Percentiles rank a stretch among this genome's conserved stretches.
phyloP scores from a whole-genome alignment of 2,329 filamentous ascomycete genomes.

The Geosmithia putterillii region DNA sequence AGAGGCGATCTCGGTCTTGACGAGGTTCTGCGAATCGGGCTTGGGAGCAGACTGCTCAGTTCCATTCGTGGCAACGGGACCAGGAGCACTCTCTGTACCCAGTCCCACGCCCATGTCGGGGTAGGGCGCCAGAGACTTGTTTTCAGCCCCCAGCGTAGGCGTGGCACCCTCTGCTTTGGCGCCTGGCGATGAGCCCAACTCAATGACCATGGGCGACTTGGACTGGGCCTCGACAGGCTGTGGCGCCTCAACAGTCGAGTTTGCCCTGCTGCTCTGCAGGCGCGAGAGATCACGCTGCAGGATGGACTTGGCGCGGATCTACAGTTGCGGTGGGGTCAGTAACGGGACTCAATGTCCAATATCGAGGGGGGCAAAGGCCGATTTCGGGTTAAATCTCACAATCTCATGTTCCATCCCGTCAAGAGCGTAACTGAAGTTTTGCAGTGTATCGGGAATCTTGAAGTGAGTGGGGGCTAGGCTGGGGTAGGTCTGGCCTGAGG shows the following conservation, averaged over 20 bases:
- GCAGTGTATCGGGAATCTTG: slow-evolving; percentile 33
- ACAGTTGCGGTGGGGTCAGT: background rate
- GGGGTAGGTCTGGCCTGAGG: slow-evolving; percentile 11
- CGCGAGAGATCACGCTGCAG: slow-evolving; percentile 35
- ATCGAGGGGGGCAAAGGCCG: background rate
- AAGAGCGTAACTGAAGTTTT: slow-evolving; percentile 37
- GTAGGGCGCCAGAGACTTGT: slow-evolving; percentile 37
- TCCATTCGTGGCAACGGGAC: background rate
- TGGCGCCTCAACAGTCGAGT: slow-evolving; percentile 3
- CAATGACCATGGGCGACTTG: slow-evolving; percentile 21
- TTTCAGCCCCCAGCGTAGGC: slow-evolving; percentile 3
- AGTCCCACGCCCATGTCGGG: slow-evolving; percentile 40
- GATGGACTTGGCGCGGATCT: slow-evolving; percentile 39
- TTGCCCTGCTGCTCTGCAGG: background rate
- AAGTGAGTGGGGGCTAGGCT: slow-evolving; percentile 19
- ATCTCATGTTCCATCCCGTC: slow-evolving; percentile 46
- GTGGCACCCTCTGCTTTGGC: background rate
- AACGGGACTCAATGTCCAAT: too few species aligned
- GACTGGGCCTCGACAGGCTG: slow-evolving; percentile 20
- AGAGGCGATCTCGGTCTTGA: too few species aligned
- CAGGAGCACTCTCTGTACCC: background rate
- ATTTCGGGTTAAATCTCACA: slow-evolving; percentile 24
- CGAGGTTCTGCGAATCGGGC: slow-evolving; percentile 3
- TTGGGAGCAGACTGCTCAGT: background rate
- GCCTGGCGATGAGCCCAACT: slow-evolving; percentile 20